A percentile compares a stretch with the other conserved stretches of the same genome.
Evolutionary conservation across 352 stramenopile species (phyloP).

Genomic region (Globisporangium uncinulatum): DNA sequence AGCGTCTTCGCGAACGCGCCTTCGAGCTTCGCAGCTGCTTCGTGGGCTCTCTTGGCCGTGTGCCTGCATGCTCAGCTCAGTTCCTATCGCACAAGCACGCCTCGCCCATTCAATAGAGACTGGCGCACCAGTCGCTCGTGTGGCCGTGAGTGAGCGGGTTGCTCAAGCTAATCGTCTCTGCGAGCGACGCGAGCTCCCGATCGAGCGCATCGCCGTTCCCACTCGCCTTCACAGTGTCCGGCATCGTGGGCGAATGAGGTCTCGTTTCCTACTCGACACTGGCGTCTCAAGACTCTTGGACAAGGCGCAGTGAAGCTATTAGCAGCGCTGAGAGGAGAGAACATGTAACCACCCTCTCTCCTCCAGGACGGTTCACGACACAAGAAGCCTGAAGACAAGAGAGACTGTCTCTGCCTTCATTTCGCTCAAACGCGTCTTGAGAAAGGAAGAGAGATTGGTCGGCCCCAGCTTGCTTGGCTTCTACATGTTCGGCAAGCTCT

Average conservation of each 20-base stretch:
- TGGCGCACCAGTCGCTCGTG: slow-evolving; percentile 56
- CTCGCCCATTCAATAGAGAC: too few species aligned
- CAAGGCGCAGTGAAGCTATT: too few species aligned
- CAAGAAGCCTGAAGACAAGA: too few species aligned
- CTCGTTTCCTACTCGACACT: too few species aligned
- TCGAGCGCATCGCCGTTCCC: slow-evolving; percentile 48
- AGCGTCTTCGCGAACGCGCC: slow-evolving; percentile 43
- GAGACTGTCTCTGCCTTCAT: too few species aligned
- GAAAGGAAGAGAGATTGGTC: too few species aligned
- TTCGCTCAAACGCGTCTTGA: too few species aligned
- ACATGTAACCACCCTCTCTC: too few species aligned
- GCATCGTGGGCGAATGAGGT: neutral
- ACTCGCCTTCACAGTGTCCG: slow-evolving; percentile 1
- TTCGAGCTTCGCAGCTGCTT: slow-evolving; percentile 35
- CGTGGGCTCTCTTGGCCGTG: slow-evolving; percentile 31
- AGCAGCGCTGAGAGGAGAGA: too few species aligned
- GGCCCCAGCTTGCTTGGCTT: neutral
- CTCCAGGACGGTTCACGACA: too few species aligned
- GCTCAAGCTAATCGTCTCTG: slow-evolving; percentile 69
- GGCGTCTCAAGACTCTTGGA: too few species aligned
- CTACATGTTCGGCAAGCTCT: slow-evolving; percentile 60
- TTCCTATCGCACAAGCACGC: neutral
- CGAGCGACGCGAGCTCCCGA: slow-evolving; percentile 56
- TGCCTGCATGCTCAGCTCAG: slow-evolving; percentile 25
- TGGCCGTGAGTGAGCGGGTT: slow-evolving; percentile 77